Percentiles rank a stretch among this genome's conserved stretches.
Conservation (phyloP, 352 stramenopile genomes). For the Hyphochytrium catenoides region DNA sequence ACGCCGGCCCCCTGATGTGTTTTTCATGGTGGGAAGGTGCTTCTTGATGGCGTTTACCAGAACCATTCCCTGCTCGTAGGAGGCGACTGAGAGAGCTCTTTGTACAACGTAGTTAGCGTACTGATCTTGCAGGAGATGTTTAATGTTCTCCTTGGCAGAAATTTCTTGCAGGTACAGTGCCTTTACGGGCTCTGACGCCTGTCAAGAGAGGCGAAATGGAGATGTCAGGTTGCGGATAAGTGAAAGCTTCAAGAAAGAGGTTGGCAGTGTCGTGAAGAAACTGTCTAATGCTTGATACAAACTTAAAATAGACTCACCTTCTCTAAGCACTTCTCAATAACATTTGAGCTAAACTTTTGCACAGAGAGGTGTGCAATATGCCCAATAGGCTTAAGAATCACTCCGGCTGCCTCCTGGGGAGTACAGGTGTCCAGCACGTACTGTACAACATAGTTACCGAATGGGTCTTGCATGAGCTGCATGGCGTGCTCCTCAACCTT, state of each 20-base stretch:
- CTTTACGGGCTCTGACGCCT: too few species aligned
- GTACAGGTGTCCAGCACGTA: slow-evolving; percentile 68
- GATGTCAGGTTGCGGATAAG: too few species aligned
- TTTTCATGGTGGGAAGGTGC: slow-evolving; percentile 78
- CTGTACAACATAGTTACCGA: slow-evolving; percentile 75
- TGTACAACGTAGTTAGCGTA: slow-evolving; percentile 99
- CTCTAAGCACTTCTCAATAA: slow-evolving; percentile 96
- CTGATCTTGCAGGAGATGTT: slow-evolving; percentile 87
- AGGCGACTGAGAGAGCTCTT: slow-evolving; percentile 77
- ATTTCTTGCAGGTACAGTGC: slow-evolving; percentile 34
- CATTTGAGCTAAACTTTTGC: slow-evolving; percentile 97
- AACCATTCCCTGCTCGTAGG: slow-evolving; percentile 72
- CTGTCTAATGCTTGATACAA: too few species aligned
- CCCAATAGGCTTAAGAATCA: slow-evolving; percentile 58
- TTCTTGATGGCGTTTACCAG: slow-evolving; percentile 88
- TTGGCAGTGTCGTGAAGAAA: too few species aligned
- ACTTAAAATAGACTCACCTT: slow-evolving; percentile 50
- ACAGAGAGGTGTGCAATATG: slow-evolving; percentile 84
- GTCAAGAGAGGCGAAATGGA: too few species aligned
- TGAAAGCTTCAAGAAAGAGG: too few species aligned
- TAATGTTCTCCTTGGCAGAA: slow-evolving; percentile 48
- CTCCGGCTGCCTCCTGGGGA: slow-evolving; percentile 36
- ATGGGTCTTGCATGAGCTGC: slow-evolving; percentile 80
- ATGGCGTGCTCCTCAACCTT: slow-evolving; percentile 87
- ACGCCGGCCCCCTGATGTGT: slow-evolving; percentile 73